These are phyloP conservation scores for Cercospora zeina DNA, from an alignment of 2,329 filamentous ascomycete genomes.

Conservation along the genomic window DNA sequence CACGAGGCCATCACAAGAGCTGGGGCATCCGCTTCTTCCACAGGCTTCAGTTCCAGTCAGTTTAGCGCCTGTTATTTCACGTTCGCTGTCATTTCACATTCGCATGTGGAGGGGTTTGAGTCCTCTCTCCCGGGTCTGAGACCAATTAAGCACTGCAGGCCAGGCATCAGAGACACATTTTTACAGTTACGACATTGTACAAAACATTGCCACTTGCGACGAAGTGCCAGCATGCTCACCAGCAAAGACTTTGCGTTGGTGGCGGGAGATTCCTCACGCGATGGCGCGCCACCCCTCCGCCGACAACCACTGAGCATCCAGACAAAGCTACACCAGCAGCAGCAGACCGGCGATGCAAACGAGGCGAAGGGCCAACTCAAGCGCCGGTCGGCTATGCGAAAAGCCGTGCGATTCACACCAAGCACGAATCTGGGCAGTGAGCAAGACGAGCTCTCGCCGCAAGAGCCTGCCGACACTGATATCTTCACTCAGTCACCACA, in stretches of 20 bases:
- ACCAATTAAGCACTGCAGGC: conserved; percentile 26
- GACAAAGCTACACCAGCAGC: conserved; percentile 4
- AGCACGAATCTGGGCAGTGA: conserved; percentile 18
- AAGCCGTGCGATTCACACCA: conserved; percentile 25
- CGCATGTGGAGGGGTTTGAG: not conserved
- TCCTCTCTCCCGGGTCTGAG: conserved; percentile 22
- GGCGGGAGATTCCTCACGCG: conserved; percentile 7
- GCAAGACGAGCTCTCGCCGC: conserved; percentile 3
- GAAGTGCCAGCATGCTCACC: not conserved
- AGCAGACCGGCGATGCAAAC: conserved; percentile 15
- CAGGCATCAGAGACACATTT: conserved; percentile 20
- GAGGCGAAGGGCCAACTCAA: conserved; percentile 18
- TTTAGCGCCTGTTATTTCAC: not conserved
- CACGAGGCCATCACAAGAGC: conserved; percentile 3
- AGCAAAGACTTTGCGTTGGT: conserved; percentile 17
- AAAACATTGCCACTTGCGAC: conserved; percentile 8
- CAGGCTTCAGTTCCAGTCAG: conserved; percentile 4
- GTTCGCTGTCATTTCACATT: conserved; percentile 1
- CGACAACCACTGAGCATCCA: not conserved
- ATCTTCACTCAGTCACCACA: conserved; percentile 27
- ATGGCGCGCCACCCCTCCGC: not conserved
- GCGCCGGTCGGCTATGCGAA: conserved; percentile 12
- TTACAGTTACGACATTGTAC: conserved; percentile 15
- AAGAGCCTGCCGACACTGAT: conserved; percentile 21
- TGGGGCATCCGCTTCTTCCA: not conserved